Conservation (phyloP, 2,329 filamentous ascomycete genomes). For the Apiospora koreana region DNA sequence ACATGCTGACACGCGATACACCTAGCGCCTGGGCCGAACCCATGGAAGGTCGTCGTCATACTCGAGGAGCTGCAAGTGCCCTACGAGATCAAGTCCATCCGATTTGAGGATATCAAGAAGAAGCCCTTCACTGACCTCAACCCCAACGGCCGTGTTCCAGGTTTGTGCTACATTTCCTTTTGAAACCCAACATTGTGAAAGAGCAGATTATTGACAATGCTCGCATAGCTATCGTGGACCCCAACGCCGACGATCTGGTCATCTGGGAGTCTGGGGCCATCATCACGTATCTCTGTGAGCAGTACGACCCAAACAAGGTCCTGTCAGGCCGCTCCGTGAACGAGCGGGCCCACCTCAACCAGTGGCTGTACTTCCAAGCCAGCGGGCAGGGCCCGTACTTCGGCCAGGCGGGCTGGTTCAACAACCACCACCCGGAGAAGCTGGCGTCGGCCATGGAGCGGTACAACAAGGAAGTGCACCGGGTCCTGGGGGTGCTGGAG, state of each 20-base stretch:
- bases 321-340: conserved; percentile 34
- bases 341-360: conserved; percentile 36
- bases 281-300: conserved; percentile 46
- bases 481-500: conserved; percentile 29
- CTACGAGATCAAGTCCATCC: conserved; percentile 34
- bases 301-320: conserved; percentile 42
- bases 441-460: conserved; percentile 24
- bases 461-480: conserved; percentile 25
- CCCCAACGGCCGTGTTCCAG: conserved; percentile 36
- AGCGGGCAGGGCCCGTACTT: conserved; percentile 46
- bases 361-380: conserved; percentile 46
- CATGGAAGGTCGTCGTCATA: conserved; percentile 15
- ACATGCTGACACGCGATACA: background rate
- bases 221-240: conserved; percentile 32
- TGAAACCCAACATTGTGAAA: no score
- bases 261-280: conserved; percentile 41
- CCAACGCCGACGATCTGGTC: conserved; percentile 35
- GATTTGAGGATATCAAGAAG: conserved; percentile 31
- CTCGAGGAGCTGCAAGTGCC: conserved; percentile 23
- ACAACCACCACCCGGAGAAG: conserved; percentile 33
- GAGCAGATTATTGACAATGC: background rate
- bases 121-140: conserved; percentile 33
- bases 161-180: background rate
- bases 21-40: conserved; percentile 5
- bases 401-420: conserved; percentile 37